Evolutionary conservation across 2,329 filamentous ascomycete species (phyloP), one percentile per base, ranked within the genome.

Genomic region (Fusarium gaditjirri): DNA sequence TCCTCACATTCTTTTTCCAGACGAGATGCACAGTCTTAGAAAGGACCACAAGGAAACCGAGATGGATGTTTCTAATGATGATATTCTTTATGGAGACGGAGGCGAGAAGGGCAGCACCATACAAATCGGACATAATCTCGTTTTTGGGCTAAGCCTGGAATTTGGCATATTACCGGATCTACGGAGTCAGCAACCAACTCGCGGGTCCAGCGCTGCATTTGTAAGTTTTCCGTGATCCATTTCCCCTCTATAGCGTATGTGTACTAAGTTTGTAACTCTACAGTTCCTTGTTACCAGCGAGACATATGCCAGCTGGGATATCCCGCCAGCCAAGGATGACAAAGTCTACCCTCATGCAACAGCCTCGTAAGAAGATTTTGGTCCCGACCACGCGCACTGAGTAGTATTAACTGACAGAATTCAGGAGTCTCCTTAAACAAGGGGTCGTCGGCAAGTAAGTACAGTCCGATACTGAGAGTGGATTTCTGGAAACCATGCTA

Each of bases 361-460:
- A 3, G n/a, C 8, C 21, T 8, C 31, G 47, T 50, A 25, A 50
- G 44, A 23, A 4, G 0, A 47, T 5, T 12, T 17, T 23, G 44
- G 14, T 31, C 21, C 27, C 3, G 10, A 17, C 5, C 12, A 29
- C 4, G 8, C 25, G 14, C 21, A 21, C 42, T 14, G 27, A 14
- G 14, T 5, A n/a, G 13, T 3, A 12, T 23, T 16, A 49, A 19
- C 47, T 50, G 0, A 50, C n/a, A 8, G 3, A 4, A 19, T 8
- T 5, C 19, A 50, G 47, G 21, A 50, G 16, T 9, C 8, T 50
- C 19, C 47, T 50, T 19, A 25, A 3, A 35, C 47, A 50, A 50
- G 29, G 1, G 8, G n/a, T 4, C 10, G 0, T 9, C 0, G n/a
- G 8, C 11, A 21, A 5, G 47, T 50, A 25, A 33, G 46, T 10